These are phyloP conservation scores for Phylloporus sp. DNA, from an alignment of 768 basidiomycete genomes.

Conservation along the genomic window DNA sequence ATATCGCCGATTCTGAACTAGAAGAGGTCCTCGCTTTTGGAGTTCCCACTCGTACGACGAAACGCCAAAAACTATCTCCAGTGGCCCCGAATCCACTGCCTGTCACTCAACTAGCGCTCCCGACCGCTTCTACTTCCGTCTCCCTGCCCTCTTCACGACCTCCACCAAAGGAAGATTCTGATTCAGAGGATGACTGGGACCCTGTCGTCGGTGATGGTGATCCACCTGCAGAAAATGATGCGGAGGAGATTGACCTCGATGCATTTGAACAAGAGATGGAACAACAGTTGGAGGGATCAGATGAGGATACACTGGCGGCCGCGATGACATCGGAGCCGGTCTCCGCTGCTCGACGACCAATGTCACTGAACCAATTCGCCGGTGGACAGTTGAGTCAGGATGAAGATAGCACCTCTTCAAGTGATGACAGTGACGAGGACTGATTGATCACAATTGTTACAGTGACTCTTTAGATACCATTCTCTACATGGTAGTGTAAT, in stretches of 20 bases:
- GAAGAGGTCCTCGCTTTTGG: conserved; percentile 50
- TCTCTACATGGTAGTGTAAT: too few relatives aligned
- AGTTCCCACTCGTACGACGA: conserved; percentile 36
- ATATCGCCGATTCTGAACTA: conserved; percentile 27
- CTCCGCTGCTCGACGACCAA: conserved; percentile 32
- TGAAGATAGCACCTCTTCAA: conserved; percentile 50
- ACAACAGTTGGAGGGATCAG: conserved; percentile 34
- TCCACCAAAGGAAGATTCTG: conserved; percentile 31
- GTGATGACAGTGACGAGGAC: conserved; percentile 53
- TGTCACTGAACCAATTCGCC: conserved; percentile 48
- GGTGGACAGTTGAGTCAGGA: conserved; percentile 37
- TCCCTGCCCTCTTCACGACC: conserved; percentile 28
- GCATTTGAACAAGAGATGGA: conserved; percentile 35
- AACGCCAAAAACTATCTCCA: conserved; percentile 27
- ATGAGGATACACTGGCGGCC: conserved; percentile 49
- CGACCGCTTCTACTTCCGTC: conserved; percentile 30
- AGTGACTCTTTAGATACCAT: too few relatives aligned
- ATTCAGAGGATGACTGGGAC: conserved; percentile 54
- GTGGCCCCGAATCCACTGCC: conserved; percentile 16
- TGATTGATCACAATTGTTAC: conserved; percentile 30
- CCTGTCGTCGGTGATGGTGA: conserved; percentile 31
- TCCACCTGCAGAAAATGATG: conserved; percentile 24
- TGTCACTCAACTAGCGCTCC: conserved; percentile 35
- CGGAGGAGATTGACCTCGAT: conserved; percentile 34
- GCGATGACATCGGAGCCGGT: conserved; percentile 36